Percentiles rank a stretch among this genome's conserved stretches.
Evolutionary conservation across 305 asterid genomes (phyloP).

Genomic region (Fraxinus latifolia): DNA sequence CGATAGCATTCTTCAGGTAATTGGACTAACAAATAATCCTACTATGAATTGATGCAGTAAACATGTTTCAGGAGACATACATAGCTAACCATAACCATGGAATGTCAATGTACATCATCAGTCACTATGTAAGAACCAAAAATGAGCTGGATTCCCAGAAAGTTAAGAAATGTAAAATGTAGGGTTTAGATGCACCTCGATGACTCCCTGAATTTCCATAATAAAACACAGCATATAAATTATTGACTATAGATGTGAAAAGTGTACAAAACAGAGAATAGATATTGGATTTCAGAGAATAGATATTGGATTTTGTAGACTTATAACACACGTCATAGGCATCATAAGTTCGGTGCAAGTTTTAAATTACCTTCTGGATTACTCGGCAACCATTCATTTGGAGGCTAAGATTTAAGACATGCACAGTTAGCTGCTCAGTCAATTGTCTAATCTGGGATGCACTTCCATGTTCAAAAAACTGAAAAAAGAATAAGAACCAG

Average conservation of each 20-base stretch:
- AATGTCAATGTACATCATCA: no score
- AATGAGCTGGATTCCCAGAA: neutral
- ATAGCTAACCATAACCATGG: neutral
- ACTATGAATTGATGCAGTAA: neutral
- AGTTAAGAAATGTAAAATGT: neutral
- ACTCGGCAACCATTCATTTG: conserved; percentile 91
- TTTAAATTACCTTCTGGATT: conserved; percentile 64
- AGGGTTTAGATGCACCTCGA: neutral
- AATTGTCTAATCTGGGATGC: conserved; percentile 58
- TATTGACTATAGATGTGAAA: neutral
- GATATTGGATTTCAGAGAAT: neutral
- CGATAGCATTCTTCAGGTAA: neutral
- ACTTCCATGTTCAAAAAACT: conserved; percentile 79
- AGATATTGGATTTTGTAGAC: neutral
- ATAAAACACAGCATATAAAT: neutral
- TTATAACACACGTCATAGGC: neutral
- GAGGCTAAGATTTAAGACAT: conserved; percentile 66
- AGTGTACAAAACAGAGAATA: neutral
- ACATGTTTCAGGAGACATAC: neutral
- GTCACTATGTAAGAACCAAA: neutral
- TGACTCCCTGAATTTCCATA: neutral
- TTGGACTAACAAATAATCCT: neutral
- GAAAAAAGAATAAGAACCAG: conserved; percentile 17
- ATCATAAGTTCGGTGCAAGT: neutral
- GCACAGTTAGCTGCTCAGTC: conserved; percentile 60